Evolutionary conservation across 1,284 basidiomycete genomes (phyloP), one percentile per base, ranked within the genome.

Genomic region (Clitocybe nebularis): DNA sequence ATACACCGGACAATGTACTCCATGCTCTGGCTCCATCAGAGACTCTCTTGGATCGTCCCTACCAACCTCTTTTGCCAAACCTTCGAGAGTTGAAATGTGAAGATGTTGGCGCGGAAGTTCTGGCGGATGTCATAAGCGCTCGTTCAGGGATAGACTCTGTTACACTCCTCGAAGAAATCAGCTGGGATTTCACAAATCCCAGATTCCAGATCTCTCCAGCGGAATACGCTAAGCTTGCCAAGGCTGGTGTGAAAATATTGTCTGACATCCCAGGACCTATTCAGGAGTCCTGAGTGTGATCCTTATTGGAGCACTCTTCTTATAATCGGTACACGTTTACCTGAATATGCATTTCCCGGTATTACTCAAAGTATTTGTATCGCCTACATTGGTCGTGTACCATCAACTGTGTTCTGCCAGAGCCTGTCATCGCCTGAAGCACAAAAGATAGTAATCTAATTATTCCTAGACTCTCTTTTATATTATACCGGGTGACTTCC

Each of bases 21-120:
- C 36, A 19, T 3, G 53, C 47, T 4, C 45, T 54, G n/a, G 26
- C 23, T 3, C 48, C 37, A 36, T 39, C 30, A 22, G n/a, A n/a
- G n/a, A n/a, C n/a, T n/a, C n/a, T n/a, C n/a, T n/a, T n/a, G n/a
- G n/a, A n/a, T n/a, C 21, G 5, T 36, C 30, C 9, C 28, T n/a
- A n/a, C n/a, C 46, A 5, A n/a, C 38, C 22, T 21, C 30, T 8
- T 34, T 28, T n/a, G 19, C 54, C 58, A 4, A 38, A 40, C 4
- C 48, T 62, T 10, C 20, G 39, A 20, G 44, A 51, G 34, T 42
- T 62, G 3, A 46, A 51, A 25, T 60, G 55, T 34, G 51, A 54
- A 24, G 50, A 56, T 39, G 43, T 52, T n/a, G 46, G 59, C 24
- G 23, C 48, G 5, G 45, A 39, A 3, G 13, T 41, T 6, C 38